Percentiles rank a stretch among this genome's conserved stretches.
These are phyloP conservation scores for Exophiala phaeomuriformis DNA, from an alignment of 2,329 filamentous ascomycete genomes.

Conservation along the genomic window DNA sequence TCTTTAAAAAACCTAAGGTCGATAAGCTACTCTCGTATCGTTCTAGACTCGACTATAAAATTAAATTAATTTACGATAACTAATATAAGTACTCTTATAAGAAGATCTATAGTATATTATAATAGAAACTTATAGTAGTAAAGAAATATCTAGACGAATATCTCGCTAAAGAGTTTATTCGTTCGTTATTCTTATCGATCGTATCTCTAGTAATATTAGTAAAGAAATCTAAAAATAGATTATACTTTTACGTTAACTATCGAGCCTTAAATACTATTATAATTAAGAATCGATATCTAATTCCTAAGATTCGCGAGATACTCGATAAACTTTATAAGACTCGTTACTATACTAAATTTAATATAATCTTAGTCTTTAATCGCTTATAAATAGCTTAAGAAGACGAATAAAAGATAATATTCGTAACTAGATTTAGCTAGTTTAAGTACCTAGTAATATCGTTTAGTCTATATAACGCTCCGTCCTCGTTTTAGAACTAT, in stretches of 20 bases:
- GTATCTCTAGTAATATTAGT: too few relatives aligned
- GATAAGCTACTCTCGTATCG: too few relatives aligned
- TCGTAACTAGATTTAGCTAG: slow-evolving; percentile 16
- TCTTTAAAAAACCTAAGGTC: too few relatives aligned
- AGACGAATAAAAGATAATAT: slow-evolving; percentile 24
- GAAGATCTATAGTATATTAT: too few relatives aligned
- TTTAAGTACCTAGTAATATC: slow-evolving; percentile 25
- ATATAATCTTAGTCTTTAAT: slow-evolving; percentile 21
- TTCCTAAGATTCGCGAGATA: neutral
- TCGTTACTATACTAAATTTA: slow-evolving; percentile 23
- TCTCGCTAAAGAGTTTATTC: too few relatives aligned
- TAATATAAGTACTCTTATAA: too few relatives aligned
- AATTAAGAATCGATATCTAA: neutral
- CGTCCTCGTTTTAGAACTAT: slow-evolving; percentile 16
- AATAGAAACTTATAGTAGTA: too few relatives aligned
- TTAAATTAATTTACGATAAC: too few relatives aligned
- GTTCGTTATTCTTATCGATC: too few relatives aligned
- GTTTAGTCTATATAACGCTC: slow-evolving; percentile 22
- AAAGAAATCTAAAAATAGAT: too few relatives aligned
- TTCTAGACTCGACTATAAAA: too few relatives aligned
- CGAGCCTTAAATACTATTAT: neutral
- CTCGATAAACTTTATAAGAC: neutral
- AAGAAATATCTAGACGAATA: too few relatives aligned
- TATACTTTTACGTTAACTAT: neutral
- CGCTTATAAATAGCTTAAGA: slow-evolving; percentile 14